A percentile compares a stretch with the other conserved stretches of the same genome.
phyloP scores from a whole-genome alignment of 345 rosid species.

The Eucalyptus pauciflora region DNA sequence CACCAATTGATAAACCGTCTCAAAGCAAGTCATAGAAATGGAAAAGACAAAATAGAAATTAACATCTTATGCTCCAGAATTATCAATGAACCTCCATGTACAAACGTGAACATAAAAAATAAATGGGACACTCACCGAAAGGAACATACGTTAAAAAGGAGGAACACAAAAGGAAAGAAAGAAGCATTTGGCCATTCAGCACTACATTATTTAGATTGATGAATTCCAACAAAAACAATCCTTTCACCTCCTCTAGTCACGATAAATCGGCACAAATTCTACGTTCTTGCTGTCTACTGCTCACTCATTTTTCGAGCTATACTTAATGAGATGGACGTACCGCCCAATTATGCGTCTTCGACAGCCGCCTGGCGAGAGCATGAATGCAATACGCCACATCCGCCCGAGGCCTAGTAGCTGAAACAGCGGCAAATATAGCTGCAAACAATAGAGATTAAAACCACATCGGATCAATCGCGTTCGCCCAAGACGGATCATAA shows the following conservation, averaged over 20 bases:
- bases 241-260: neutral
- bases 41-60: neutral
- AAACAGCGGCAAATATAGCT: constrained; percentile 86
- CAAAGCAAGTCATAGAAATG: neutral
- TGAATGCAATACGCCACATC: constrained; percentile 99
- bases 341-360: constrained; percentile 97
- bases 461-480: neutral
- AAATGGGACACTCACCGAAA: neutral
- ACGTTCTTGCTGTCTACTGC: neutral
- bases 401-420: constrained; percentile 97
- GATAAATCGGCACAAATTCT: neutral
- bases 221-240: neutral
- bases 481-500: neutral
- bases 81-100: neutral
- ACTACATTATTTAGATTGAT: neutral
- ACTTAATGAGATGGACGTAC: constrained; percentile 26
- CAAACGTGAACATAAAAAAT: neutral
- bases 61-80: neutral
- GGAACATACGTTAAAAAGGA: neutral
- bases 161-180: neutral
- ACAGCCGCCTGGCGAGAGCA: constrained; percentile 72
- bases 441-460: constrained; percentile 5
- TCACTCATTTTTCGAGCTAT: neutral
- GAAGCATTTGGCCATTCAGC: neutral
- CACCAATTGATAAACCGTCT: neutral